These are phyloP conservation scores for Candida sanyiensis DNA, from an alignment of 805 yeast species.

Conservation along the genomic window DNA sequence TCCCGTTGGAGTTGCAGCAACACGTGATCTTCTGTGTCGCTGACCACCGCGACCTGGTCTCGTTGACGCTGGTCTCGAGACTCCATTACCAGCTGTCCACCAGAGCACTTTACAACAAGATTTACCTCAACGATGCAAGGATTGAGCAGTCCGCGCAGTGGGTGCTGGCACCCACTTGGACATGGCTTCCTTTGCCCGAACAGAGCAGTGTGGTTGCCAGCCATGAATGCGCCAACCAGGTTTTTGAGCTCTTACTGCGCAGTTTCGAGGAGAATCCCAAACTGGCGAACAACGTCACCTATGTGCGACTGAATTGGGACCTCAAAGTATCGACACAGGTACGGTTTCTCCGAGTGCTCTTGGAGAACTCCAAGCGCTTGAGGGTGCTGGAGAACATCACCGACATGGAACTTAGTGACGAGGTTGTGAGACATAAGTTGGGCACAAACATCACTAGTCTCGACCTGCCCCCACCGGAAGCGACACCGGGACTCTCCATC, in stretches of 20 bases:
- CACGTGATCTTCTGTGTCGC: conserved; percentile 22
- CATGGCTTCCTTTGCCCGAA: conserved; percentile 23
- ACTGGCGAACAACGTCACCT: conserved; percentile 27
- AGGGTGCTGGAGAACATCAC: conserved; percentile 36
- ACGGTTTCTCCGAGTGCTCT: conserved; percentile 25
- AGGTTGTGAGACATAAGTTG: conserved; percentile 27
- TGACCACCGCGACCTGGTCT: conserved; percentile 29
- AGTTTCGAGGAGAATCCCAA: conserved; percentile 22
- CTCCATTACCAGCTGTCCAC: conserved; percentile 28
- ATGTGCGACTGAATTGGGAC: conserved; percentile 41
- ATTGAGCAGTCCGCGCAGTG: conserved; percentile 33
- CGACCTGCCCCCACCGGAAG: conserved; percentile 30
- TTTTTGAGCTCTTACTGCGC: conserved; percentile 24
- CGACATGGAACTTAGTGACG: conserved; percentile 32
- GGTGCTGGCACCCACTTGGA: conserved; percentile 36
- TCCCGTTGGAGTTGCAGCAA: conserved; percentile 22
- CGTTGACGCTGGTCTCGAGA: conserved; percentile 24
- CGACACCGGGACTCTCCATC: conserved; percentile 29
- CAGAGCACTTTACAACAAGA: conserved; percentile 30
- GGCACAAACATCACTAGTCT: conserved; percentile 19
- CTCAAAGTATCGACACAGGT: conserved; percentile 29
- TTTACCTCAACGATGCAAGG: conserved; percentile 36
- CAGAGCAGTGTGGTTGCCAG: background rate
- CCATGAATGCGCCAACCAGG: conserved; percentile 23
- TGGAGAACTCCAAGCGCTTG: conserved; percentile 27